Base-by-base conservation (phyloP, 2,329 filamentous ascomycete genomes). In the Chrysoporthe austroafricana region DNA sequence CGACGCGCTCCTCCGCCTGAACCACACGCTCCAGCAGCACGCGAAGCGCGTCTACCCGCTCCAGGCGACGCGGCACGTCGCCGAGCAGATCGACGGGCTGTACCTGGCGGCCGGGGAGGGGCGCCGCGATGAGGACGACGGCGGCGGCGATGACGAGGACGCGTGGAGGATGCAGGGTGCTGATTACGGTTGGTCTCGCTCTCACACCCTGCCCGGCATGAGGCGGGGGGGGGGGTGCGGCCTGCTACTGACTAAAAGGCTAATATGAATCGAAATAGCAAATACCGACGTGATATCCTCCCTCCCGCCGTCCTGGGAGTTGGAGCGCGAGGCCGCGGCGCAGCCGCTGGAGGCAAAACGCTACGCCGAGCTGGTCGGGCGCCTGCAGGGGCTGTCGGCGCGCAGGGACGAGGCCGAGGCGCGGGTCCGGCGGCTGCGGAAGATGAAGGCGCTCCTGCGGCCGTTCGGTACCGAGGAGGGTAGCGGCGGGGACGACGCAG, bases 71-170 rank as follows among this genome's bases (percentile, higher is more conserved):
- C 85, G 90, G 46, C 89, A 91, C 73, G 85, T 93, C 21, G 90
- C 90, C 1, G 90, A 92, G 79, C 90, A 93, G 79, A 88, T 93
- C 54, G 89, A 91, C 77, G 78, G 79, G 60, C 79, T 91, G 57
- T 93, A 92, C 76, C 84, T 84, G 52, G 79, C 81, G 54, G 79
- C 79, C 1, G 83, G 79, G 6, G 80, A 81, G 3, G 4, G 57
- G 56, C 75, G 76, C 18, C 62, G 42, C 3, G 74, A 71, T 6
- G 78, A 79, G 16, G 79, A 78, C 4, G 81, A 83, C 50, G 80
- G 80, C 48, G 61, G 5, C 57, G 77, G 78, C 62, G 74, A 73
- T 11, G 78, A 76, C 0, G 74, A 63, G 3, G 73, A 70, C 42
- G 80, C 77, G 58, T 80, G 78, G 0, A 76, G 83, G 34, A 76